Evolutionary conservation across 768 basidiomycete species (phyloP), one percentile per base, ranked within the genome.

Genomic region (Boletus edulis): DNA sequence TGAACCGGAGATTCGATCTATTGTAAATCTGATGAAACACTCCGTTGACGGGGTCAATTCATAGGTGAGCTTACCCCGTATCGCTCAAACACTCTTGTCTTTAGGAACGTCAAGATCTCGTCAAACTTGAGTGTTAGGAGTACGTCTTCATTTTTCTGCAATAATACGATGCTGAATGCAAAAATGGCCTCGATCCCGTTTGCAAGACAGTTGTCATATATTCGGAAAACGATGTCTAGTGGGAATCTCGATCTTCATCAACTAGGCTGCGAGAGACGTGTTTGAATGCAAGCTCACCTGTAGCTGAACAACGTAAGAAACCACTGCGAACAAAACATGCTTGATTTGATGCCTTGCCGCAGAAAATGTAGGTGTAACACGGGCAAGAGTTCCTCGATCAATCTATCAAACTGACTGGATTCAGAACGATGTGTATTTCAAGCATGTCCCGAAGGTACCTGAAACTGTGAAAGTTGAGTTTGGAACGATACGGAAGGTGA

Each of bases 281-380:
- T 50, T 31, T 35, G 10, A 29, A 29, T 27, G 24, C 8, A 7
- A 14, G 67, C 81, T 63, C 65, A 88, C 92, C 92, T 84, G 72
- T 96, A 98, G 67, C 92, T 91, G 76, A 98, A 98, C 69, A 99
- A 74, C 0, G 97, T 98, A 67, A 99, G 77, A 72, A 98, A 98
- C 97, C 97, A 99, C 60, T 98, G 97, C 14, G 92, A 94, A 65
- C 93, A 96, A 68, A 89, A 98, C 94, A 99, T 98, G 73, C 90
- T 95, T 44, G 93, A 94, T 70, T 98, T 98, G 67, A 98, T 76
- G 31, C 95, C 96, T 72, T 97, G 91, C 31, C 95, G 84, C 31
- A 96, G 73, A 65, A 99, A 91, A 71, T 98, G 97, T 22, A 96
- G 75, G 65, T 98, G 94, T 7, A 98, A 76, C 5, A 95, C 90